Conservation (phyloP, 495 filamentous ascomycete species). For the Neurospora sp. region DNA sequence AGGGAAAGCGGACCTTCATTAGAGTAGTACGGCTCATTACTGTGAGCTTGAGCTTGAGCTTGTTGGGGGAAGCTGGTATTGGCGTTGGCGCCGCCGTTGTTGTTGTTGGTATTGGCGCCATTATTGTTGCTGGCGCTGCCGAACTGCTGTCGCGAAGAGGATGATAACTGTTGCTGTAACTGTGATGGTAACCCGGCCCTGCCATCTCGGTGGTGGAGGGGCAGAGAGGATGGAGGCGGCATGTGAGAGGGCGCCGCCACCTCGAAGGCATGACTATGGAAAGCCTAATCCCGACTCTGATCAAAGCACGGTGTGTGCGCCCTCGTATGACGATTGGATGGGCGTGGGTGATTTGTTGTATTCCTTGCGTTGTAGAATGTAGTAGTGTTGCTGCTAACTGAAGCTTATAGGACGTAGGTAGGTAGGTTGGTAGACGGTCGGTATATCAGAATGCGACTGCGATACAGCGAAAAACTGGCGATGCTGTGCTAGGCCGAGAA, state of each 20-base stretch:
- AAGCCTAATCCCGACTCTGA: constrained; percentile 8
- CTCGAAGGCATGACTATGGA: constrained; percentile 26
- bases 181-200: constrained; percentile 33
- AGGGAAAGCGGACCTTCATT: constrained; percentile 49
- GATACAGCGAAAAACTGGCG: neutral
- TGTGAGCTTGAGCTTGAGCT: neutral
- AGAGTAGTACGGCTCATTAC: constrained; percentile 34
- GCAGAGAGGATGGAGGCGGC: constrained; percentile 24
- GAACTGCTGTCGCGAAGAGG: constrained; percentile 4
- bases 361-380: constrained; percentile 4
- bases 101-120: constrained; percentile 12
- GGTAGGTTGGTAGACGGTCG: neutral
- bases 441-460: neutral
- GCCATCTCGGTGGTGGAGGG: constrained; percentile 18
- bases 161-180: constrained; percentile 10
- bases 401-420: neutral
- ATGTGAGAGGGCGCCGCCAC: constrained; percentile 18
- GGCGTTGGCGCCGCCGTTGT: constrained; percentile 32
- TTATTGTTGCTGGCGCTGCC: no score
- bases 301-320: neutral
- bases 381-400: neutral
- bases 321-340: neutral
- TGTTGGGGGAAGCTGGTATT: constrained; percentile 4
- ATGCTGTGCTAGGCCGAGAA: neutral
- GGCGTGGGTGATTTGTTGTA: neutral